Evolutionary conservation across 495 filamentous ascomycete genomes (phyloP).

Genomic region (Penicillium roqueforti): DNA sequence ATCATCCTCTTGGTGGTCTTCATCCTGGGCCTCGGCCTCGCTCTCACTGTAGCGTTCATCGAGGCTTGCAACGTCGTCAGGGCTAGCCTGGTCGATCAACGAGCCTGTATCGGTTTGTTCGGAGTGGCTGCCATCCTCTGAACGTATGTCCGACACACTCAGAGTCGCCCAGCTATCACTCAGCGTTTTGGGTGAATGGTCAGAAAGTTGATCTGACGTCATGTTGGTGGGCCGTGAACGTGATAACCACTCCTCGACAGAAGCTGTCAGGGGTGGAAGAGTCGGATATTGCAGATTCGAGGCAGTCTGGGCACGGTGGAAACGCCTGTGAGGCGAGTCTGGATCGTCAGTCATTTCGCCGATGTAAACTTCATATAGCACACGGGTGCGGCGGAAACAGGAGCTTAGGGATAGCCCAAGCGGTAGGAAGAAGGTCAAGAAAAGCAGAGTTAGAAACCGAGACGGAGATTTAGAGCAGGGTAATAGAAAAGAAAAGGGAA

Average conservation of each 20-base stretch:
- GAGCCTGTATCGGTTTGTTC: constrained; percentile 46
- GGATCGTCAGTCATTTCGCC: constrained; percentile 41
- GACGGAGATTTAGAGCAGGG: not conserved
- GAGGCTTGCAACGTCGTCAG: constrained; percentile 48
- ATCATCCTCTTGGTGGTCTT: constrained; percentile 28
- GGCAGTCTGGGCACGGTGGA: constrained; percentile 22
- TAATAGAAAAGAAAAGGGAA: not conserved
- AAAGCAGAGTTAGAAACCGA: constrained; percentile 6
- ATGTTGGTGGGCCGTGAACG: constrained; percentile 43
- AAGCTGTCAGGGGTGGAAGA: constrained; percentile 41
- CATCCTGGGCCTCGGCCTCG: constrained; percentile 31
- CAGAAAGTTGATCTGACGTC: constrained; percentile 30
- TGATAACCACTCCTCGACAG: constrained; percentile 48
- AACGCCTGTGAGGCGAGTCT: constrained; percentile 33
- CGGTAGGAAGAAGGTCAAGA: not conserved
- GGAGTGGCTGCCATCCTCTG: constrained; percentile 44
- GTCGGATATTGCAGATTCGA: constrained; percentile 45
- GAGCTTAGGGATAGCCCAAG: constrained; percentile 5
- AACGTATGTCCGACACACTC: constrained; percentile 43
- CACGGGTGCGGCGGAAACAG: constrained; percentile 1
- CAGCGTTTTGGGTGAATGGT: constrained; percentile 29
- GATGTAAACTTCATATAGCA: constrained; percentile 10
- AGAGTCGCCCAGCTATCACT: constrained; percentile 49
- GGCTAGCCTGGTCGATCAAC: constrained; percentile 39
- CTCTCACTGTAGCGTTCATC: constrained; percentile 41